These are phyloP conservation scores for Cladosporium cucumerinum DNA, from an alignment of 2,329 filamentous ascomycete species.

Conservation along the genomic window DNA sequence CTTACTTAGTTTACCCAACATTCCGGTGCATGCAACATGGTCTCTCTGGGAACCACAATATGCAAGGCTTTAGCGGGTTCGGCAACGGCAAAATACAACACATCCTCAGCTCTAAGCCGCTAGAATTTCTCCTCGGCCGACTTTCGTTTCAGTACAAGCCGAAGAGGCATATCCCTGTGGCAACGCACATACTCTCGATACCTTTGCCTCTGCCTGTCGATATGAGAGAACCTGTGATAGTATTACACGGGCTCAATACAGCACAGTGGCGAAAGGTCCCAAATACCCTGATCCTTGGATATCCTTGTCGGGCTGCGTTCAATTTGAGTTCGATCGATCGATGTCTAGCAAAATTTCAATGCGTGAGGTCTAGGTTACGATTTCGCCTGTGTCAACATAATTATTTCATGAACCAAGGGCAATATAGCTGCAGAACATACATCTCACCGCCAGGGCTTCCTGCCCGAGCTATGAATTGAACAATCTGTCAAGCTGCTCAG, in stretches of 20 bases:
- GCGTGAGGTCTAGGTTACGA: not conserved
- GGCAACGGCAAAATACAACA: constrained; percentile 4
- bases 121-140: not conserved
- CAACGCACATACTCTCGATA: not conserved
- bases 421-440: no score
- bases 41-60: constrained; percentile 14
- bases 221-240: not conserved
- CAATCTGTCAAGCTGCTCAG: no score
- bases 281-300: not conserved
- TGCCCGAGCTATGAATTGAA: no score
- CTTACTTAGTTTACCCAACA: constrained; percentile 1
- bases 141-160: not conserved
- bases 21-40: constrained; percentile 3
- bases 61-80: constrained; percentile 3
- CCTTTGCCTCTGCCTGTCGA: not conserved
- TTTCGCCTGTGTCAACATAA: not conserved
- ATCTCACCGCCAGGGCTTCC: no score
- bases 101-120: not conserved
- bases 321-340: not conserved
- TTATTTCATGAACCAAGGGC: no score
- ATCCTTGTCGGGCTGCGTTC: not conserved
- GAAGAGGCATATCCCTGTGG: not conserved
- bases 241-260: not conserved
- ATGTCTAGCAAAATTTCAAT: not conserved
- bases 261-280: not conserved